A percentile compares a stretch with the other conserved stretches of the same genome.
Conservation (phyloP, 805 yeast species). For the Dipodascus geniculatus region DNA sequence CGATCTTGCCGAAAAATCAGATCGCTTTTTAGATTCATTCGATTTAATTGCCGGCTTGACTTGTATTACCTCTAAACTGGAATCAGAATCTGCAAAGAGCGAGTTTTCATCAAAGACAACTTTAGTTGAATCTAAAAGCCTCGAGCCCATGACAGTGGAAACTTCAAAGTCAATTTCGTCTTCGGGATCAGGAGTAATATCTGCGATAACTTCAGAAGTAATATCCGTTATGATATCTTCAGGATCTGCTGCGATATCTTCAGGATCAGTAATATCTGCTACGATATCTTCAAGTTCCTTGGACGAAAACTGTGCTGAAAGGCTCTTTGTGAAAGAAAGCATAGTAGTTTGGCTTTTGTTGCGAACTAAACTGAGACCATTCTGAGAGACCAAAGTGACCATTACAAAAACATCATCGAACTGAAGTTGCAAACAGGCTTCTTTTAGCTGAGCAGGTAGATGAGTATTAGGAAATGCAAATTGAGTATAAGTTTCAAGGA, state of each 20-base stretch:
- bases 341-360: too few relatives aligned
- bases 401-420: neutral
- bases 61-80: too few relatives aligned
- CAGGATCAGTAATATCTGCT: neutral
- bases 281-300: neutral
- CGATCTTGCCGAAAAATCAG: neutral
- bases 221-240: neutral
- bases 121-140: neutral
- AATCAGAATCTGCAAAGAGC: too few relatives aligned
- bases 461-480: neutral
- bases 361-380: neutral
- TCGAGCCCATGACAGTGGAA: neutral
- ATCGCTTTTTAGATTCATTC: neutral
- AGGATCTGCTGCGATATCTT: neutral
- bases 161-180: neutral
- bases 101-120: neutral
- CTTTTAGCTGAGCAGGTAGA: neutral
- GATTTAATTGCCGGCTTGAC: neutral
- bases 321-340: neutral
- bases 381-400: neutral
- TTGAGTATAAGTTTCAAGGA: neutral
- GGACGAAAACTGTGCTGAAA: neutral
- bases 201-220: neutral
- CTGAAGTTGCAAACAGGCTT: neutral
- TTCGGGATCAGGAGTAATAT: neutral